Percentiles rank a stretch among this genome's conserved stretches.
These are phyloP conservation scores for Aspergillus heteromorphus DNA, from an alignment of 495 filamentous ascomycete genomes.

Conservation along the genomic window DNA sequence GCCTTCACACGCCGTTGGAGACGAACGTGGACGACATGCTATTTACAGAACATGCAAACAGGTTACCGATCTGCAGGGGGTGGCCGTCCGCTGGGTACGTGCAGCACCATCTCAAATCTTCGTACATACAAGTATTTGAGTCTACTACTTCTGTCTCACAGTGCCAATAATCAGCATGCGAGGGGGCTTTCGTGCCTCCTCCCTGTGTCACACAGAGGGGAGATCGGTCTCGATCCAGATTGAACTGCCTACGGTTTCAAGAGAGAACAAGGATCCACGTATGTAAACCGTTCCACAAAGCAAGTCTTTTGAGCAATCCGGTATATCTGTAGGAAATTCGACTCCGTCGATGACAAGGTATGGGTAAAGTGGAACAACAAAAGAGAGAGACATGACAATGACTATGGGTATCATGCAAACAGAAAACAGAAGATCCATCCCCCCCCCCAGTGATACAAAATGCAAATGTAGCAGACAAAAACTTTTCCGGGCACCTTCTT, in stretches of 20 bases:
- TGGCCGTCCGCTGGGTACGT: slow-evolving; percentile 2
- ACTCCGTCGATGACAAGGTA: background rate
- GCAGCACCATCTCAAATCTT: background rate
- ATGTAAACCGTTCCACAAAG: background rate
- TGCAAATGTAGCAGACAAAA: background rate
- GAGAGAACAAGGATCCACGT: background rate
- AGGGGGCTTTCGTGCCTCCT: background rate
- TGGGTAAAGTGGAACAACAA: slow-evolving; percentile 1
- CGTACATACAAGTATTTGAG: background rate
- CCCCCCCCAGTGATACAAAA: slow-evolving; percentile 9
- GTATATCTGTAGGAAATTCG: slow-evolving; percentile 5
- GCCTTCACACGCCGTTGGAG: background rate
- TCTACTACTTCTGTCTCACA: too few species aligned
- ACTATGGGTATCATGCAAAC: slow-evolving; percentile 19
- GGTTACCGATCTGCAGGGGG: background rate
- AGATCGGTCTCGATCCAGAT: background rate
- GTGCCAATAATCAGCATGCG: too few species aligned
- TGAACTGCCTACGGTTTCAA: background rate
- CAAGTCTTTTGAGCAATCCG: slow-evolving; percentile 2
- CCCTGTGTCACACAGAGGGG: background rate
- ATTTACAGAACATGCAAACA: background rate
- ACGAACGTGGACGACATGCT: background rate
- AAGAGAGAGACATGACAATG: slow-evolving; percentile 5
- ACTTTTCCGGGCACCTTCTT: background rate
- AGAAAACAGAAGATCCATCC: too few species aligned